A percentile compares a stretch with the other conserved stretches of the same genome.
These are phyloP conservation scores for Phytophthora sansomeana DNA, from an alignment of 352 stramenopile genomes.

Conservation along the genomic window DNA sequence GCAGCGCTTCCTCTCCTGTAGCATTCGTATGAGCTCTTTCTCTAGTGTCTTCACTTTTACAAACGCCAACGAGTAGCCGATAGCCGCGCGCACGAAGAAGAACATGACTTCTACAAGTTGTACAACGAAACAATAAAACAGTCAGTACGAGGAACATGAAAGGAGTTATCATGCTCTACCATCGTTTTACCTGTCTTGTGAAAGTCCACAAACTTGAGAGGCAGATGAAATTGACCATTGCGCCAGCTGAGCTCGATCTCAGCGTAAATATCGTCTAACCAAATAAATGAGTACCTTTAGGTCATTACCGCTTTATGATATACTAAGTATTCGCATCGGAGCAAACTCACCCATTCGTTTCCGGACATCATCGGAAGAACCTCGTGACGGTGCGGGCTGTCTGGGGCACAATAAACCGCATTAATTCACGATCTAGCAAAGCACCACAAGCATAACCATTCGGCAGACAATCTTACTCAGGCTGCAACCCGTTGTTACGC, in stretches of 20 bases:
- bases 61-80: conserved; percentile 72
- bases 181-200: conserved; percentile 52
- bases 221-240: conserved; percentile 59
- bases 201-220: conserved; percentile 76
- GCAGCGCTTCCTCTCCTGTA: conserved; percentile 38
- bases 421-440: not conserved
- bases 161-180: not conserved
- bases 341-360: conserved; percentile 52
- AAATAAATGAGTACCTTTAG: not conserved
- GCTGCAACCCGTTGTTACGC: conserved; percentile 8
- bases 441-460: not conserved
- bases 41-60: conserved; percentile 65
- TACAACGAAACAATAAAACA: not conserved
- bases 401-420: conserved; percentile 9
- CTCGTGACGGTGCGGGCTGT: conserved; percentile 19
- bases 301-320: not conserved
- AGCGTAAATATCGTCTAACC: conserved; percentile 66
- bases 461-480: conserved; percentile 18
- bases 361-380: conserved; percentile 47
- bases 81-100: conserved; percentile 68
- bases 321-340: not conserved
- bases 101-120: conserved; percentile 71
- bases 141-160: not conserved
- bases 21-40: conserved; percentile 41
- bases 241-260: conserved; percentile 69